Evolutionary conservation across 164 flowering plant genomes (phyloP), one percentile per base, ranked within the genome.

Genomic region (Amborella trichopoda): DNA sequence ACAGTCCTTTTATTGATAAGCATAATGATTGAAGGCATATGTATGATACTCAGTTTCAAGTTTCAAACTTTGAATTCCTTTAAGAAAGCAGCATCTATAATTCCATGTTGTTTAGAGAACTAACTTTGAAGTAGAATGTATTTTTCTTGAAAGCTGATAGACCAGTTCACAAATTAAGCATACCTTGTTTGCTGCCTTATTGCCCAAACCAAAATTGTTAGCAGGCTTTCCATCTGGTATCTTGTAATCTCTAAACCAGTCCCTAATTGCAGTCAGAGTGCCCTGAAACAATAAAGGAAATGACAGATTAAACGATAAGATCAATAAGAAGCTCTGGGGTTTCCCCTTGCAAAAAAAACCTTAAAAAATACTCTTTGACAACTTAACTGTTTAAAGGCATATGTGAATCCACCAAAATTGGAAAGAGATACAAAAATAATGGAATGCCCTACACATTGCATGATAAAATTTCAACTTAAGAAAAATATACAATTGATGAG

Each of bases 141-240:
- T 40, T 14, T 25, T 19, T 4, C 23, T 16, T 4, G 8, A 12
- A 19, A 19, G 6, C 10, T 11, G 13, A 20, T 13, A 23, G 14
- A 25, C 13, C 2, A 18, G 44, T 25, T 46, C 26, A 26, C 10
- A 20, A 55, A 34, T 12, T 44, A 40, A 28, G 23, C 16, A 18
- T 75, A 91, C 99, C 95, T 88, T 91, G 71, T 68, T 73, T 13
- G 87, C 99, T 39, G 99, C 75, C 59, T 84, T 78, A 77, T 87
- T 79, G 39, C 96, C 96, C 22, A 91, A 80, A 58, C 96, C 99
- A 64, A 87, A 91, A 61, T 68, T 87, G 60, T 91, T 91, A 42
- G 95, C 88, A 48, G 96, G 94, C 49, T 87, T 91, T 51, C 99
- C 99, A 72, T 87, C 99, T 27, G 99, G 99, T 54, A 91, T 82